These are phyloP conservation scores for Geosmithia flava DNA, from an alignment of 2,329 filamentous ascomycete genomes.

Conservation along the genomic window DNA sequence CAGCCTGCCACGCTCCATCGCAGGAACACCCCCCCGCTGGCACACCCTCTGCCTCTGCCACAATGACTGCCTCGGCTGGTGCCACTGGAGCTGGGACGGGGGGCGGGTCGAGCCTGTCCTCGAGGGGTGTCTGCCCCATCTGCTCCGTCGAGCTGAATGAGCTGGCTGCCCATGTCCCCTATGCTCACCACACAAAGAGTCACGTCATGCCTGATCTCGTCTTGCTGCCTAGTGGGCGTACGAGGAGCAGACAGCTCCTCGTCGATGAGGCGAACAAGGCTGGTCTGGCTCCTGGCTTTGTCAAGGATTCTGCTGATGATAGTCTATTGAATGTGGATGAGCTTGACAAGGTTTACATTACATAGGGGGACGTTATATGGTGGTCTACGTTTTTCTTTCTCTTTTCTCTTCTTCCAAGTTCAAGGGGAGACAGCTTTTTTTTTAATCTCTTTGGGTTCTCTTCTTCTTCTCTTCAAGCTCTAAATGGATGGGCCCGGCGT, in stretches of 20 bases:
- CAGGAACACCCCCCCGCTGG: conserved; percentile 10
- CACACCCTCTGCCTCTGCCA: background rate
- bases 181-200: conserved; percentile 90
- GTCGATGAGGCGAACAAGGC: conserved; percentile 69
- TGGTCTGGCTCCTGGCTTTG: conserved; percentile 49
- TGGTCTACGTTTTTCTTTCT: background rate
- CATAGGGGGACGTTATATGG: too few species aligned
- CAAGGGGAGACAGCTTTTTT: too few species aligned
- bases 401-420: background rate
- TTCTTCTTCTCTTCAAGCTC: too few species aligned
- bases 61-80: too few species aligned
- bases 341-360: conserved; percentile 85
- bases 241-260: conserved; percentile 68
- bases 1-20: conserved; percentile 69
- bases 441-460: too few species aligned
- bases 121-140: conserved; percentile 70
- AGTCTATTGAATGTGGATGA: conserved; percentile 42
- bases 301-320: conserved; percentile 69
- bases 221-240: conserved; percentile 74
- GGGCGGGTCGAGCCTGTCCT: too few species aligned
- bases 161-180: conserved; percentile 77
- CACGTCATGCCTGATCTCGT: conserved; percentile 81
- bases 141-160: conserved; percentile 93
- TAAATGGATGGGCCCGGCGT: too few species aligned
- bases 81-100: too few species aligned